phyloP scores from a whole-genome alignment of 495 filamentous ascomycete genomes.

The Glarea lozoyensis region DNA sequence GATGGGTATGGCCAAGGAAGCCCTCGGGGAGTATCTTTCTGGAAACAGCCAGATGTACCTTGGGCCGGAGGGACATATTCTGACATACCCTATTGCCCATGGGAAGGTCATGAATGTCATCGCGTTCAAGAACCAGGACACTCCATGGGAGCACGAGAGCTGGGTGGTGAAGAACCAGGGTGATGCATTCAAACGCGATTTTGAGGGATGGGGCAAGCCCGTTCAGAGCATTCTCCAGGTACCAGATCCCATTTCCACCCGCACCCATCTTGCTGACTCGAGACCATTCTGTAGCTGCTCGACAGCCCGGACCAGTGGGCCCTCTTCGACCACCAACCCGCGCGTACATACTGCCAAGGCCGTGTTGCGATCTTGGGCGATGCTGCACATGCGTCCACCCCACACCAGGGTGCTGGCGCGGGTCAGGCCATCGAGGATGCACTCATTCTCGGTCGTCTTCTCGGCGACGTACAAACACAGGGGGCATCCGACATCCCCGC shows the following conservation, averaged over 20 bases:
- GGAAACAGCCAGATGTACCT: conserved; percentile 42
- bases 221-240: conserved; percentile 37
- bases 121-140: conserved; percentile 24
- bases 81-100: conserved; percentile 56
- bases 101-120: conserved; percentile 19
- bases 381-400: conserved; percentile 59
- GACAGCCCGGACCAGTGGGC: conserved; percentile 46
- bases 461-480: conserved; percentile 39
- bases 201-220: conserved; percentile 37
- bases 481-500: conserved; percentile 26
- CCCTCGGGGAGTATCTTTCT: conserved; percentile 39
- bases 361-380: conserved; percentile 53
- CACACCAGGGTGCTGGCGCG: conserved; percentile 59
- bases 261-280: conserved; percentile 7
- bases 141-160: conserved; percentile 23
- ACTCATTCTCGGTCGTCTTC: conserved; percentile 42
- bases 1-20: conserved; percentile 42
- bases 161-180: conserved; percentile 46
- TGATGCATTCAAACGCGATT: conserved; percentile 46
- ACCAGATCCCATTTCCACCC: conserved; percentile 9
- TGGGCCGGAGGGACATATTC: conserved; percentile 44
- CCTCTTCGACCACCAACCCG: conserved; percentile 48
- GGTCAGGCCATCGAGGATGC: conserved; percentile 61
- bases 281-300: conserved; percentile 23
- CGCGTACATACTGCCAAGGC: conserved; percentile 41